These are phyloP conservation scores for Pleoardoris graminearum DNA, from an alignment of 2,329 filamentous ascomycete species.

Conservation along the genomic window DNA sequence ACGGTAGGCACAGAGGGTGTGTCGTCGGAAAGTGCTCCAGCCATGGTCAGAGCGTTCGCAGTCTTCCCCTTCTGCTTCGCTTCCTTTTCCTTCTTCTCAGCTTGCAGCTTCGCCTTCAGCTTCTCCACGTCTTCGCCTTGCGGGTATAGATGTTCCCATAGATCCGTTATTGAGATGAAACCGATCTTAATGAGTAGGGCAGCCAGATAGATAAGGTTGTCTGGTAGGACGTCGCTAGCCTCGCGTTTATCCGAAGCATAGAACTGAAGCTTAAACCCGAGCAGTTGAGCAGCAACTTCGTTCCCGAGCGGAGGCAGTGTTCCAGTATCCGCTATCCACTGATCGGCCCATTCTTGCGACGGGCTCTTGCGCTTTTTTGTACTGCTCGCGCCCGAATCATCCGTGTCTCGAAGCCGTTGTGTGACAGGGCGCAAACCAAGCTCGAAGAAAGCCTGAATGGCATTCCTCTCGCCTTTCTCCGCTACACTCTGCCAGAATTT, in stretches of 20 bases:
- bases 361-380: constrained; percentile 41
- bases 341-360: constrained; percentile 42
- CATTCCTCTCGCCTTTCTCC: constrained; percentile 56
- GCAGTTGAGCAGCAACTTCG: constrained; percentile 85
- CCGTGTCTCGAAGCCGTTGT: constrained; percentile 31
- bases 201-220: constrained; percentile 89
- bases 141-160: constrained; percentile 91
- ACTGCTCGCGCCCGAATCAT: constrained; percentile 31
- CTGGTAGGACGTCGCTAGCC: constrained; percentile 75
- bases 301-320: constrained; percentile 86
- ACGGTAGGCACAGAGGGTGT: constrained; percentile 57
- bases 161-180: constrained; percentile 87
- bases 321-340: constrained; percentile 80
- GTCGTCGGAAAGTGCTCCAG: constrained; percentile 85
- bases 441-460: constrained; percentile 86
- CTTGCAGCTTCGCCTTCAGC: constrained; percentile 63
- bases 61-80: constrained; percentile 67
- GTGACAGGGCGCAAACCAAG: constrained; percentile 73
- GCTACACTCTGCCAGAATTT: constrained; percentile 82
- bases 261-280: constrained; percentile 96
- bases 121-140: constrained; percentile 80
- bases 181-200: constrained; percentile 95
- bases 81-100: constrained; percentile 76
- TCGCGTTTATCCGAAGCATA: constrained; percentile 82
- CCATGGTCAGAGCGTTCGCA: constrained; percentile 83